Percentiles rank a stretch among this genome's conserved stretches.
Conservation (phyloP, 108 stramenopile genomes). For the Chaetoceros tenuissimus region DNA sequence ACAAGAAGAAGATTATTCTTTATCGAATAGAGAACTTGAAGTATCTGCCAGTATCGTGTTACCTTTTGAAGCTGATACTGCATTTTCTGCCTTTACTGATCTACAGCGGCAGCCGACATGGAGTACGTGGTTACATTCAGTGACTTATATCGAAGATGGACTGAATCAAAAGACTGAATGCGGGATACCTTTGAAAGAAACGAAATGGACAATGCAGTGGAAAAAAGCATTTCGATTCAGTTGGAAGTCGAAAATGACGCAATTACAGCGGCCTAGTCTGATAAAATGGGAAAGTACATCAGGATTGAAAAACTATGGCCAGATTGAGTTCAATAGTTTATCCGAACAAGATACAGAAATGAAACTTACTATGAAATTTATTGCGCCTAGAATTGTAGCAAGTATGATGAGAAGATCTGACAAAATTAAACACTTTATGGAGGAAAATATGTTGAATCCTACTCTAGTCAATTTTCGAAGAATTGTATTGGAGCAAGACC, state of each 20-base stretch:
- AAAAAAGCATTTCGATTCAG: slow-evolving; percentile 53
- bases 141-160: slow-evolving; percentile 36
- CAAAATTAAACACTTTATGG: slow-evolving; percentile 37
- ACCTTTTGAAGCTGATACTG: slow-evolving; percentile 56
- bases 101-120: slow-evolving; percentile 64
- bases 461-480: slow-evolving; percentile 60
- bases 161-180: background rate
- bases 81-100: slow-evolving; percentile 77
- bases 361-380: slow-evolving; percentile 49
- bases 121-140: slow-evolving; percentile 62
- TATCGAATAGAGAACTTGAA: too few species aligned
- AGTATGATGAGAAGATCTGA: slow-evolving; percentile 40
- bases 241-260: slow-evolving; percentile 48
- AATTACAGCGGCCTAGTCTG: slow-evolving; percentile 32
- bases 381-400: slow-evolving; percentile 45
- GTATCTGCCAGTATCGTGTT: slow-evolving; percentile 28
- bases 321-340: slow-evolving; percentile 26
- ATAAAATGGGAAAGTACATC: slow-evolving; percentile 69
- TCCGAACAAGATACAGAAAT: slow-evolving; percentile 33
- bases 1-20: too few species aligned
- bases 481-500: slow-evolving; percentile 44
- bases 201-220: slow-evolving; percentile 62
- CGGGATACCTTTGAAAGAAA: slow-evolving; percentile 19
- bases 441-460: slow-evolving; percentile 45
- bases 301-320: slow-evolving; percentile 59